Percentiles rank a stretch among this genome's conserved stretches.
phyloP scores from a whole-genome alignment of 1,284 basidiomycete genomes.

The Cryptococcus sp. region DNA sequence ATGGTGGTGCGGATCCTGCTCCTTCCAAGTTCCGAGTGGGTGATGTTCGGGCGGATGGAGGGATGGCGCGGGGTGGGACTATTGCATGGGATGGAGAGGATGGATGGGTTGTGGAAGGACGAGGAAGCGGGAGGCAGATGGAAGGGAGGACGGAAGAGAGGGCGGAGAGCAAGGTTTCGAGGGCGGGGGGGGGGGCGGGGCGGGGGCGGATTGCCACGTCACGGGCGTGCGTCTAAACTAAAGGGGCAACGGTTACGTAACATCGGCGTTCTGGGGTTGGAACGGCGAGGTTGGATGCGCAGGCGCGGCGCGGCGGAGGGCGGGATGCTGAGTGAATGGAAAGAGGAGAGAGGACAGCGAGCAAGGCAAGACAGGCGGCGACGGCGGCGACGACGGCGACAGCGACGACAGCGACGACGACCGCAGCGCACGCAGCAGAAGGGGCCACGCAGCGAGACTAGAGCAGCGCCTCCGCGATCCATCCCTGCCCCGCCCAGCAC shows the following conservation, averaged over 20 bases:
- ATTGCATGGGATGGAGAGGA: not conserved
- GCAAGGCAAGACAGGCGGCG: not conserved
- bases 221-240: too few species aligned
- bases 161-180: constrained; percentile 1
- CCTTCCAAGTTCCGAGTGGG: not conserved
- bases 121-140: not conserved
- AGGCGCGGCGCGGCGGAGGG: not conserved
- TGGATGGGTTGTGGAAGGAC: not conserved
- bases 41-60: not conserved
- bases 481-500: too few species aligned
- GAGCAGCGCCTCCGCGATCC: too few species aligned
- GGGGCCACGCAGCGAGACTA: too few species aligned
- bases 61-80: not conserved
- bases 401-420: too few species aligned
- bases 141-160: too few species aligned
- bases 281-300: not conserved
- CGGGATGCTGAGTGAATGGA: not conserved
- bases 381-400: too few species aligned
- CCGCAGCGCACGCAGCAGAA: too few species aligned
- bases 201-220: not conserved
- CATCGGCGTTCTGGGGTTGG: too few species aligned
- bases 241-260: not conserved
- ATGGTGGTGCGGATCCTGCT: not conserved
- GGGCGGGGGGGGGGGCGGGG: not conserved
- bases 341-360: not conserved